Evolutionary conservation across 768 basidiomycete genomes (phyloP).

Genomic region (Auriscalpium orientale): DNA sequence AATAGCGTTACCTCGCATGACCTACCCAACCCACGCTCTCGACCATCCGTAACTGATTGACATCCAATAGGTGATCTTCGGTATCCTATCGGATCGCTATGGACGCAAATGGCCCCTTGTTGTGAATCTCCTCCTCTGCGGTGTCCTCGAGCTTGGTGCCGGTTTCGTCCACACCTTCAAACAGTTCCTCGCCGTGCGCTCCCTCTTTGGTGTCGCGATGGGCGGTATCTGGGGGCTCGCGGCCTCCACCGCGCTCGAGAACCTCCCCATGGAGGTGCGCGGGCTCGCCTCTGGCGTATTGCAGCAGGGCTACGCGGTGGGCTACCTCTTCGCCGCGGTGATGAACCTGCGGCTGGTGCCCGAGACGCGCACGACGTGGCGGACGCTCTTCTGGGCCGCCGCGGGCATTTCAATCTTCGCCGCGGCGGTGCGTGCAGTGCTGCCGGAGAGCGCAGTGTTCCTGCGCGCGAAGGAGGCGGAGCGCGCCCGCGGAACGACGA

Average conservation of each 20-base stretch:
- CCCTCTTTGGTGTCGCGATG: constrained; percentile 84
- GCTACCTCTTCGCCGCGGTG: constrained; percentile 78
- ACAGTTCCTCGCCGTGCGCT: constrained; percentile 76
- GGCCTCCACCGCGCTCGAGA: constrained; percentile 78
- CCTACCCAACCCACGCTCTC: not conserved
- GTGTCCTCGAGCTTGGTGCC: constrained; percentile 66
- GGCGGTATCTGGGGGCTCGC: constrained; percentile 87
- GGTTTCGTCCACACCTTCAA: constrained; percentile 73
- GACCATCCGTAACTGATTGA: not conserved
- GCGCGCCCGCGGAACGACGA: constrained; percentile 29
- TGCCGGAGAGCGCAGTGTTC: constrained; percentile 80
- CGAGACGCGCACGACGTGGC: constrained; percentile 40
- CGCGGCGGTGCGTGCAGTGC: constrained; percentile 50
- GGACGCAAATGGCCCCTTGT: constrained; percentile 94
- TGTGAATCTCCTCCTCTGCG: constrained; percentile 61
- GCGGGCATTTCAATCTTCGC: constrained; percentile 64
- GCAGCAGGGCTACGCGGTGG: constrained; percentile 85
- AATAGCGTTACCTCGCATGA: not conserved
- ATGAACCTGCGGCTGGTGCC: constrained; percentile 65
- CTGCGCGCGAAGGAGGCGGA: constrained; percentile 53
- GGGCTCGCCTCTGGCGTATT: constrained; percentile 80
- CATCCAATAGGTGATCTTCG: constrained; percentile 52
- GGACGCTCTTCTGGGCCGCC: constrained; percentile 76
- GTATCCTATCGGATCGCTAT: constrained; percentile 78
- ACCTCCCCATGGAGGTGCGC: constrained; percentile 78